Evolutionary conservation across 257 asterid genomes (phyloP), one percentile per base, ranked within the genome.

Genomic region (Ligustrum vulgare): DNA sequence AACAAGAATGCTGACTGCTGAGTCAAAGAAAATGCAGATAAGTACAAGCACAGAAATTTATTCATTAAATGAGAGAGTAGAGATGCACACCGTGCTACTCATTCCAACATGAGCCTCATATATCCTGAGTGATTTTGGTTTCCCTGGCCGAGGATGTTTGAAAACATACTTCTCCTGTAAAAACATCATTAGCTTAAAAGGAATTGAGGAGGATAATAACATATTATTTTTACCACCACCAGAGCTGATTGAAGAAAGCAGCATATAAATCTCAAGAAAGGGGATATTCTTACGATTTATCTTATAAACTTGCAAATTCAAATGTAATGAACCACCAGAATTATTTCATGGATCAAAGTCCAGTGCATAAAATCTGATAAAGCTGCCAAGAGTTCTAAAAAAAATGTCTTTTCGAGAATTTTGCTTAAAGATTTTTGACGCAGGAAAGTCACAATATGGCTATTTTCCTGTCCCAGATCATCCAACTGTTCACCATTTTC

Each of bases 91-190:
- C 92, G 82, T 90, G 77, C 99, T 95, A 84, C 99, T 95, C 99
- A 95, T 95, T 86, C 99, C 99, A 74, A 95, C 89, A 79, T 95
- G 99, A 73, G 87, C 71, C 81, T 95, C 99, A 13, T 95, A 95
- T 81, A 95, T 91, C 78, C 99, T 78, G 70, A 95, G 89, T 70
- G 99, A 95, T 71, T 89, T 85, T 64, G 99, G 99, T 88, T 82
- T 95, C 85, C 82, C 81, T 3, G 99, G 98, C 83, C 93, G 93
- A 70, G 97, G 95, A 81, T 93, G 97, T 75, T 87, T 82, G 79
- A 95, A 95, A 65, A 82, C 78, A 81, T 91, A 85, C 77, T 77
- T 93, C 82, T 93, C 99, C 99, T 95, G 91, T 79, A 76, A 80
- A 69, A 77, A 33, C 32, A 78, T 78, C 72, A 72, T 68, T 70